Base-by-base conservation (phyloP, 1,284 basidiomycete species). In the Hymenochaete sp. region DNA sequence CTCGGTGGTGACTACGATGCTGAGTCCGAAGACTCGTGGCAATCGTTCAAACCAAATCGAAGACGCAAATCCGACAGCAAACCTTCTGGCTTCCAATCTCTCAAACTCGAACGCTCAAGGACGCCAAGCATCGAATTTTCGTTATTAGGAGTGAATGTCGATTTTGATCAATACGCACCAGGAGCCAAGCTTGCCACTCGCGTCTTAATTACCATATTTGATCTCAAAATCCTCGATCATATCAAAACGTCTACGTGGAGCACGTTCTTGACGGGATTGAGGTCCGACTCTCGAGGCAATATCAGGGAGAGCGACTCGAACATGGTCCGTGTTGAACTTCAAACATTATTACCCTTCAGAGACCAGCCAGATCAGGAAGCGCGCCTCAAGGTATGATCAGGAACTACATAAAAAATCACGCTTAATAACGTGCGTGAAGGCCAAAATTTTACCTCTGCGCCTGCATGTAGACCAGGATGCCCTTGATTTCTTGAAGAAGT, bases 211-310 rank as follows among this genome's bases (percentile, higher is more conserved):
- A 79, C 79, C 21, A 67, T 86, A 48, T 72, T 67, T 49, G 76
- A 89, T 54, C 57, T 91, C 38, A 91, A 96, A 62, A 96, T 98
- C 52, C 68, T 98, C 44, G 95, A 98, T 65, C 93, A 97, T 59
- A 91, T 98, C 71, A 93, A 91, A 68, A 93, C 93, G 0, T 97
- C 93, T 8, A 98, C 95, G 0, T 98, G 96, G 96, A 86, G 83
- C 62, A 97, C 93, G 59, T 98, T 98, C 62, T 67, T 98, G 49
- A 95, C 92, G 1, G 79, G 81, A 48, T 72, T 93, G 59, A 76
- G 82, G 40, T 73, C 82, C 1, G 89, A 92, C 62, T 81, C 86
- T 9, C 73, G 77, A 42, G 91, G 93, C 0, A 88, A 93, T 56
- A 68, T 90, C 4, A 75, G 91, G 25, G 89, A 96, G 64, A 90